Evolutionary conservation across 164 flowering plant genomes (phyloP), one percentile per base, ranked within the genome.

Genomic region (Paratinospora sagittata): DNA sequence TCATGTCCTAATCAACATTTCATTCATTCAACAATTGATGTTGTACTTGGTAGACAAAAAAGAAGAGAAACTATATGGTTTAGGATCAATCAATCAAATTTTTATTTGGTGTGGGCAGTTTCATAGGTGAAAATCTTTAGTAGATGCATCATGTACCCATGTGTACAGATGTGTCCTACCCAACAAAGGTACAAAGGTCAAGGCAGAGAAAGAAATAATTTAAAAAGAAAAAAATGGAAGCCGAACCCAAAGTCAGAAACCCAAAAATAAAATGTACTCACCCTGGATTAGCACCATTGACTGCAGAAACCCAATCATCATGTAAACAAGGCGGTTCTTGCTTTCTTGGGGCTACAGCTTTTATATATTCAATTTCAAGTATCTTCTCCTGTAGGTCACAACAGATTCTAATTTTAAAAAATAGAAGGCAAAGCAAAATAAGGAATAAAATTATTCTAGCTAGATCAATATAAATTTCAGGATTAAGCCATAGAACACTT

Each of bases 231-330:
- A n/a, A n/a, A n/a, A n/a, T n/a, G n/a, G 6, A 49, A 52, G 21
- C 58, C n/a, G 21, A n/a, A n/a, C n/a, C n/a, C n/a, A n/a, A n/a
- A 52, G 58, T 52, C 58, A 27, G n/a, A 34, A 17, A 30, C 41
- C 19, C 6, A 36, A 14, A 61, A 47, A 30, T 72, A 3, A 8
- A 12, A 30, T 24, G 52, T 52, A 60, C 84, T 75, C 85, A 92
- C 98, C 90, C 73, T 69, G 97, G 81, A 85, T 74, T 72, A 75
- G 93, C 88, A 68, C 95, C 96, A 85, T 83, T 89, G 76, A 93
- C 84, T n/a, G 97, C 98, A 84, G 96, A 90, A 57, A 96, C 95
- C 98, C 98, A 93, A 66, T 96, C 99, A 76, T 88, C 97, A 82
- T 96, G 99, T 67, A 84, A 65, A 62, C 85, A 88, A 66, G 97